phyloP scores from a whole-genome alignment of 768 basidiomycete species.

The Tubosaeta sp. region DNA sequence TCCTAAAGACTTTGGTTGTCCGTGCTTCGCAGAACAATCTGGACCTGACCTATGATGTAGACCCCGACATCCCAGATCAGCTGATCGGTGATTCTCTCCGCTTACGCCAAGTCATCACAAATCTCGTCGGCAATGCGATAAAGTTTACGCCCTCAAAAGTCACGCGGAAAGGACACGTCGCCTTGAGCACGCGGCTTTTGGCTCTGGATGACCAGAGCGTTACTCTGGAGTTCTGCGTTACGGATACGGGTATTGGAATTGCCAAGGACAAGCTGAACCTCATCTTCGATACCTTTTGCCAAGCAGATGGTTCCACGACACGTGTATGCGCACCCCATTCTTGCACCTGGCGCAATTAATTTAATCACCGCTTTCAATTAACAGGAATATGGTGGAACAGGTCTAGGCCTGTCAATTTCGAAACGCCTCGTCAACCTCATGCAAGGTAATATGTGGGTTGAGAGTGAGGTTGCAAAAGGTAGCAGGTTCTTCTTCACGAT shows the following conservation, averaged over 20 bases:
- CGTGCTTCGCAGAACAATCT: constrained; percentile 96
- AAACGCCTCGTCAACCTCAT: constrained; percentile 96
- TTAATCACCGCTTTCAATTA: constrained; percentile 13
- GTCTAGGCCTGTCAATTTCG: constrained; percentile 94
- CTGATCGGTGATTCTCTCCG: constrained; percentile 95
- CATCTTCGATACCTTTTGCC: constrained; percentile 99
- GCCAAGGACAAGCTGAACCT: constrained; percentile 97
- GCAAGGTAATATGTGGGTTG: constrained; percentile 99
- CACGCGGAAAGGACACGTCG: constrained; percentile 81
- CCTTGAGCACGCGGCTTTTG: constrained; percentile 77
- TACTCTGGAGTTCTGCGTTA: constrained; percentile 94
- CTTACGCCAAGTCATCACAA: constrained; percentile 92
- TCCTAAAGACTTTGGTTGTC: constrained; percentile 96
- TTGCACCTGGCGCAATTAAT: constrained; percentile 6
- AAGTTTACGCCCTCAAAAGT: constrained; percentile 90
- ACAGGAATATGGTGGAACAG: constrained; percentile 96
- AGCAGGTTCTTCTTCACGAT: constrained; percentile 97
- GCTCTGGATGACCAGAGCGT: constrained; percentile 79
- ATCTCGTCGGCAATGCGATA: constrained; percentile 93
- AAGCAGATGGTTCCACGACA: constrained; percentile 97
- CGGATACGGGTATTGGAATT: constrained; percentile 98
- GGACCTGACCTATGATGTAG: constrained; percentile 94
- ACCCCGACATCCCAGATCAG: constrained; percentile 93
- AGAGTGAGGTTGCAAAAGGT: constrained; percentile 89
- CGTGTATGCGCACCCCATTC: constrained; percentile 48